A percentile compares a stretch with the other conserved stretches of the same genome.
Evolutionary conservation across 768 basidiomycete genomes (phyloP).

Genomic region (Boletus rubroflammeus): DNA sequence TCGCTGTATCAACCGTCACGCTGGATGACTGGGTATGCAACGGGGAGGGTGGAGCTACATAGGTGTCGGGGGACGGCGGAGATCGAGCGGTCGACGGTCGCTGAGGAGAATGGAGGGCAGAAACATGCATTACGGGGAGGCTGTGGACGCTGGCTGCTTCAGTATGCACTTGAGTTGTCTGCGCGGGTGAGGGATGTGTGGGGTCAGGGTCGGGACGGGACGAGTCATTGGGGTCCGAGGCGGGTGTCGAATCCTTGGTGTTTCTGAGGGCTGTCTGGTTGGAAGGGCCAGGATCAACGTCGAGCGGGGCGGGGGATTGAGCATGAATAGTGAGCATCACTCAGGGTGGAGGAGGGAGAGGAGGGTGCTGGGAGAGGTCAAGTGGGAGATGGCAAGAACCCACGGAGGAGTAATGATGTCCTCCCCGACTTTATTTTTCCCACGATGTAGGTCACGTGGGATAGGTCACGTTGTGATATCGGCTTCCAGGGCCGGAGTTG

Average conservation of each 20-base stretch:
- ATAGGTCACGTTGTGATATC: not conserved
- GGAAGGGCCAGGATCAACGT: slow-evolving; percentile 1
- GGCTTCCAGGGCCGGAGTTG: not conserved
- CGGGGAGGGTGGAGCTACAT: not conserved
- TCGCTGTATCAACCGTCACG: slow-evolving; percentile 20
- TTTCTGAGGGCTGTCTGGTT: not conserved
- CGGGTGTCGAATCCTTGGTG: not conserved
- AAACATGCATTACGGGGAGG: slow-evolving; percentile 52
- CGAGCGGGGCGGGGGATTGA: not conserved
- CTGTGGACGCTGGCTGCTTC: slow-evolving; percentile 60
- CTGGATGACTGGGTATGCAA: slow-evolving; percentile 11
- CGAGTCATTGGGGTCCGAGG: not conserved
- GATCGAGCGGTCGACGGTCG: slow-evolving; percentile 35
- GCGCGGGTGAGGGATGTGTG: not conserved
- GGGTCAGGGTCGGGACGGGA: slow-evolving; percentile 34
- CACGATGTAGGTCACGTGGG: slow-evolving; percentile 15
- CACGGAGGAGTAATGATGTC: not conserved
- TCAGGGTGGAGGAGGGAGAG: not conserved
- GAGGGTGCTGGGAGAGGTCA: not conserved
- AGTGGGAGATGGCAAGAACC: slow-evolving; percentile 8
- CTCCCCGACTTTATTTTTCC: slow-evolving; percentile 7
- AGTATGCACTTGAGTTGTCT: slow-evolving; percentile 34
- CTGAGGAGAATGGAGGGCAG: slow-evolving; percentile 35
- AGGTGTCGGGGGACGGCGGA: slow-evolving; percentile 9
- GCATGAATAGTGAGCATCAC: slow-evolving; percentile 2